Evolutionary conservation across 345 rosid species (phyloP).

Genomic region (Garcia nutans): DNA sequence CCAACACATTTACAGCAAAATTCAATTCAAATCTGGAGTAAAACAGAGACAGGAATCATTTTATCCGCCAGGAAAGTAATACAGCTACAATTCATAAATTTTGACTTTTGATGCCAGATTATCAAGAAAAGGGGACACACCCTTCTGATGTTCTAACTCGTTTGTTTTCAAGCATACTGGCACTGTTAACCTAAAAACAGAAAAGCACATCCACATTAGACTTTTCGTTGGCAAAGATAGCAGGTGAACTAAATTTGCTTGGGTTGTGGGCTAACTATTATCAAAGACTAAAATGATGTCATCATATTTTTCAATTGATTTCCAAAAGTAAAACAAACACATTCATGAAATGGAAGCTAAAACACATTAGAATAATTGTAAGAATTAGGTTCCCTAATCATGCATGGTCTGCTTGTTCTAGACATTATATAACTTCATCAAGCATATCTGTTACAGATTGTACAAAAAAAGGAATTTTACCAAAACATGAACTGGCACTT

Average conservation of each 20-base stretch:
- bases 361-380: background rate
- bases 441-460: background rate
- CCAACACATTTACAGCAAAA: conserved; percentile 83
- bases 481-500: conserved; percentile 76
- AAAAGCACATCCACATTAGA: conserved; percentile 9
- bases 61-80: background rate
- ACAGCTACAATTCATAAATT: background rate
- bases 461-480: conserved; percentile 29
- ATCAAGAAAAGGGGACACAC: conserved; percentile 35
- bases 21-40: conserved; percentile 60
- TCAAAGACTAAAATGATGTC: background rate
- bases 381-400: background rate
- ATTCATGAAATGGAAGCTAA: background rate
- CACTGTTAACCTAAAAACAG: conserved; percentile 71
- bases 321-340: no score
- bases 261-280: background rate
- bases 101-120: conserved; percentile 3
- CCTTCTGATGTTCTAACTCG: conserved; percentile 69
- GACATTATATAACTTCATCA: background rate
- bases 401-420: background rate
- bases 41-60: background rate
- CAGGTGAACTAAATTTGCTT: background rate
- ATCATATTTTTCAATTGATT: background rate
- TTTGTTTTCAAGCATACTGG: conserved; percentile 70
- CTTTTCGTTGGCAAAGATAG: background rate